phyloP scores from a whole-genome alignment of 2,329 filamentous ascomycete genomes.

The Cordyceps sp. region DNA sequence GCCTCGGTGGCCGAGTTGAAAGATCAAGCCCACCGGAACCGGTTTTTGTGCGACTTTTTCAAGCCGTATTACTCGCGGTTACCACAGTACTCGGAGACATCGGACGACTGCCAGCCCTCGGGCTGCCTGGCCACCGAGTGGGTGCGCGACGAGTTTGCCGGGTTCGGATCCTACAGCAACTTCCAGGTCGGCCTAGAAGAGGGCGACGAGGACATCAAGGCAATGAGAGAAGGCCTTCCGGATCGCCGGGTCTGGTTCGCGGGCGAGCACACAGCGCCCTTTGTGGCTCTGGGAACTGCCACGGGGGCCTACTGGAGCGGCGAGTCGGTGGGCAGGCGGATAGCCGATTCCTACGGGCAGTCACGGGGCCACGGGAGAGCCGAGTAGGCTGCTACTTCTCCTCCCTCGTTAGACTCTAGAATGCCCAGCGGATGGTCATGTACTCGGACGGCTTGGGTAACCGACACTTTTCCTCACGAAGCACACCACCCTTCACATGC shows the following conservation, averaged over 20 bases:
- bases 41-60: constrained; percentile 50
- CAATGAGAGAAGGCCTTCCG: constrained; percentile 44
- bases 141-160: constrained; percentile 63
- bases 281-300: constrained; percentile 73
- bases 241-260: constrained; percentile 67
- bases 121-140: constrained; percentile 57
- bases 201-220: constrained; percentile 56
- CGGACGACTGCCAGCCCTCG: constrained; percentile 42
- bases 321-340: constrained; percentile 54
- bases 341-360: constrained; percentile 34
- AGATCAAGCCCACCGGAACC: constrained; percentile 28
- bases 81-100: constrained; percentile 42
- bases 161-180: constrained; percentile 70
- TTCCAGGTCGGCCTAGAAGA: constrained; percentile 61
- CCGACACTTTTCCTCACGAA: too few species aligned
- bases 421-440: too few species aligned
- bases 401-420: too few species aligned
- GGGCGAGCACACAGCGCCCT: constrained; percentile 80
- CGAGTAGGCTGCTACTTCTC: too few species aligned
- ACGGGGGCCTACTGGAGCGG: constrained; percentile 90
- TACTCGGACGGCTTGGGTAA: too few species aligned
- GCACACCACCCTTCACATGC: too few species aligned
- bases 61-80: constrained; percentile 62
- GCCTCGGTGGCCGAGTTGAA: constrained; percentile 22
- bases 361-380: too few species aligned